Base-by-base conservation (phyloP, 2,329 filamentous ascomycete species). In the Calonectria hongkongensis region DNA sequence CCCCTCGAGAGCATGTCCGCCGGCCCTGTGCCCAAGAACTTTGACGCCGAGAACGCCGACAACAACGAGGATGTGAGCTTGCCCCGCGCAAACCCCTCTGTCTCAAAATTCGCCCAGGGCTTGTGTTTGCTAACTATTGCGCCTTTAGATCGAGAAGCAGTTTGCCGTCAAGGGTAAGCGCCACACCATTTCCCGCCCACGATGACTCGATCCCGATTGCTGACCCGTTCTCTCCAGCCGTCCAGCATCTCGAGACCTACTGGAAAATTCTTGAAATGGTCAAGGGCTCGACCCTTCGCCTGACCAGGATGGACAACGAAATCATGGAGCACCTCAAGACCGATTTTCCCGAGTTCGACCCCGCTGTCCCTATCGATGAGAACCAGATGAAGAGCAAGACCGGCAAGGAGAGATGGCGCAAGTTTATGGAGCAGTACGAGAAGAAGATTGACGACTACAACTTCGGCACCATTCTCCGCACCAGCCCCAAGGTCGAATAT, bases 371-470 rank as follows among this genome's bases (percentile, higher is more conserved):
- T 13, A 93, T 99, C 76, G 86, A 98, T 83, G 97, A 99, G 87
- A 93, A 98, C 79, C 89, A 94, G 79, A 98, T 99, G 96, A 99
- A 99, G 92, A 98, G 95, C 90, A 97, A 98, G 87, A 86, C 88
- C 16, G 96, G 96, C 83, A 99, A 99, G 89, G 95, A 97, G 86
- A 90, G 91, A 83, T 99, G 97, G 97, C 92, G 97, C 81, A 94
- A 94, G 76, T 99, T 98, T 87, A 94, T 98, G 90, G 96, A 94
- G 89, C 88, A 89, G 74, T 99, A 98, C 84, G 95, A 98, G 87
- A 96, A 98, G 85, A 96, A 91, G 86, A 88, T 99, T n/a, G 94
- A 97, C 75, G 97, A 99, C 86, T 99, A 93, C 89, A 99, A 98
- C 88, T 99, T 98, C 85, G 97, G 97, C 69, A 98, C 97, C 41